Percentiles rank a stretch among this genome's conserved stretches.
These are phyloP conservation scores for Parafenestella ontariensis DNA, from an alignment of 2,329 filamentous ascomycete species.

Conservation along the genomic window DNA sequence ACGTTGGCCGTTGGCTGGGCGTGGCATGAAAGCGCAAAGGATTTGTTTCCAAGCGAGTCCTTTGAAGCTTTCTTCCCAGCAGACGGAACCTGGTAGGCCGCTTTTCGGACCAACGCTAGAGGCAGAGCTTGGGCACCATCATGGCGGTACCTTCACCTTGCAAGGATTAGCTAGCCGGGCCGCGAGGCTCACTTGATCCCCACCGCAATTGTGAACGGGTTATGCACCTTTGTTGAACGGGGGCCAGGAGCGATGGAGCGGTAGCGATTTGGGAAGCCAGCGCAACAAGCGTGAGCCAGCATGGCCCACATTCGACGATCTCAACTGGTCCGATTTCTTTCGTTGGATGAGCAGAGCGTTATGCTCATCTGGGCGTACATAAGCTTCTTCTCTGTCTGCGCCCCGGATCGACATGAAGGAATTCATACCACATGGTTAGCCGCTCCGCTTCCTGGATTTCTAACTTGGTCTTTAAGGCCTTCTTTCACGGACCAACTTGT, in stretches of 20 bases:
- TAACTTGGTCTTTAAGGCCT: constrained; percentile 40
- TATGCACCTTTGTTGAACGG: constrained; percentile 42
- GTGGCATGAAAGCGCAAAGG: constrained; percentile 20
- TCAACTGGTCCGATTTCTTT: constrained; percentile 24
- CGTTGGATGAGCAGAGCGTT: constrained; percentile 25
- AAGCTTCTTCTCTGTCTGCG: constrained; percentile 35
- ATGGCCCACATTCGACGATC: constrained; percentile 25
- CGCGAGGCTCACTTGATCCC: constrained; percentile 45
- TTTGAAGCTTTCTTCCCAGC: constrained; percentile 30
- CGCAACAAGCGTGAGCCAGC: constrained; percentile 34
- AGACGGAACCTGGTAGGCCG: constrained; percentile 31
- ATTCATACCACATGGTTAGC: constrained; percentile 17
- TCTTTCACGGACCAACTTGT: constrained; percentile 35
- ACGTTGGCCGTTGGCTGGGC: constrained; percentile 16
- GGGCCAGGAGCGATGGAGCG: constrained; percentile 30
- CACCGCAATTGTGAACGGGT: constrained; percentile 45
- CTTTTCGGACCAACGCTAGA: constrained; percentile 35
- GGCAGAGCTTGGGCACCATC: constrained; percentile 38
- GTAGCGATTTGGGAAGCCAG: constrained; percentile 33
- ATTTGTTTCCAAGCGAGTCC: constrained; percentile 17
- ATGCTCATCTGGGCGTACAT: constrained; percentile 32
- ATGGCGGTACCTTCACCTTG: constrained; percentile 33
- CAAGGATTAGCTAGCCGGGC: constrained; percentile 38
- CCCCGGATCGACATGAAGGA: constrained; percentile 34
- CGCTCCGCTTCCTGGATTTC: constrained; percentile 23